phyloP scores from a whole-genome alignment of 1,284 basidiomycete species.

The Trametes polyzona region DNA sequence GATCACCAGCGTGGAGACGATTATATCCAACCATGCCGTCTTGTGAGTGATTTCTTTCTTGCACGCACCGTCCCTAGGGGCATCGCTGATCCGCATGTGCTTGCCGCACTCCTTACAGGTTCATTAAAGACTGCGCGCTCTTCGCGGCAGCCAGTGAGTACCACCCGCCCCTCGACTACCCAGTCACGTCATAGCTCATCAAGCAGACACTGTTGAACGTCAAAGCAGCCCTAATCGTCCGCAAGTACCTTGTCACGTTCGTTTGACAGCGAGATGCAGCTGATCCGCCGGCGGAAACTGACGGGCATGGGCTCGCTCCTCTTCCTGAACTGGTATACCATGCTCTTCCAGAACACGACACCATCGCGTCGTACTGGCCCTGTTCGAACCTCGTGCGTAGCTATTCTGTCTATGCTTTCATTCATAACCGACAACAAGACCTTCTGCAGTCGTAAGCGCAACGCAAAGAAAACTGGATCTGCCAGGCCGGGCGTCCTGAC shows the following conservation, averaged over 20 bases:
- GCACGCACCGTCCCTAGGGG: too few relatives aligned
- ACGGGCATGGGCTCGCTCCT: slow-evolving; percentile 2
- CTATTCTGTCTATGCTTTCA: background rate
- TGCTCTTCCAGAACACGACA: slow-evolving; percentile 1
- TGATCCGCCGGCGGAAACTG: slow-evolving; percentile 8
- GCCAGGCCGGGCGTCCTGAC: too few relatives aligned
- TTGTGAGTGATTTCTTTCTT: background rate
- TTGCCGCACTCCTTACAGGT: background rate
- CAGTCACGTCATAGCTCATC: background rate
- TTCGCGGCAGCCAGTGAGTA: slow-evolving; percentile 1
- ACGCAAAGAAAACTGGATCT: background rate
- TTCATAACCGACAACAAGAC: background rate
- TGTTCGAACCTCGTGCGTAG: background rate
- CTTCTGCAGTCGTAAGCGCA: background rate
- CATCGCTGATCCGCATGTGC: background rate
- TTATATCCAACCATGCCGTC: slow-evolving; percentile 5
- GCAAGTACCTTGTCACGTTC: slow-evolving; percentile 2
- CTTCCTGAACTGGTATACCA: slow-evolving; percentile 4
- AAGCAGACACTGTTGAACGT: background rate
- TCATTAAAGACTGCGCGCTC: background rate
- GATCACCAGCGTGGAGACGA: background rate
- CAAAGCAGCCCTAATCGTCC: background rate
- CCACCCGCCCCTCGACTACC: too few relatives aligned
- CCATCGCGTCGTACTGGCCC: background rate
- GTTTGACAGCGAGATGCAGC: background rate